Base-by-base conservation (phyloP, 371 early-diverging fungal species). In the Actinomucor elegans region DNA sequence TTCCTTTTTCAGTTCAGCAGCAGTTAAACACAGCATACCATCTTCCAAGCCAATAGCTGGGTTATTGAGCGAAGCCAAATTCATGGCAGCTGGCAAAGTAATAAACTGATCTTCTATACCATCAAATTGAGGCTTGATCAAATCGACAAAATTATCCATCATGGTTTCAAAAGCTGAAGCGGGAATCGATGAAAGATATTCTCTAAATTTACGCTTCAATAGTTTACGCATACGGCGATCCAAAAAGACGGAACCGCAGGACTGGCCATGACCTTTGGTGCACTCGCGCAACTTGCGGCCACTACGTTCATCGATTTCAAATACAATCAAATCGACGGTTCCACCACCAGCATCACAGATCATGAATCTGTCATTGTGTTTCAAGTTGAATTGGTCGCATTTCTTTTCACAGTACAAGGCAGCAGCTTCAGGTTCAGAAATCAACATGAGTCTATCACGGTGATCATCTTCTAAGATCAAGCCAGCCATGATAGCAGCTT, bases 101-200 rank as follows among this genome's bases (percentile, higher is more conserved):
- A 68, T 54, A 37, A 76, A 83, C 28, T 80, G 80, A 34, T 79
- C 81, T 31, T 80, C 83, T 0, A 75, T 47, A 27, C 81, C 84
- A 51, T 83, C 81, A 43, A 80, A 83, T 52, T 76, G 75, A 14
- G 84, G 84, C n/a, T 80, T 79, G 57, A 83, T 77, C 24, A 65
- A 41, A 31, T 80, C 80, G 0, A 79, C 80, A 69, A 79, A 79
- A 8, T 62, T 75, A 41, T 83, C 79, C 69, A 79, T 78, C 75
- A 78, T 69, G 8, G 77, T 78, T 33, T 78, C 81, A 57, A 80
- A 78, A 17, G 81, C 81, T 52, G 73, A 78, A 8, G 77, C 79
- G 0, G 80, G 81, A 27, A 83, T 79, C 8, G 74, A 73, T 8
- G 75, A 73, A 5, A 77, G 52, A 31, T 77, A 71, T 33, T 74